Evolutionary conservation across 306 rosid genomes (phyloP).

Genomic region (Pyrus betulifolia): DNA sequence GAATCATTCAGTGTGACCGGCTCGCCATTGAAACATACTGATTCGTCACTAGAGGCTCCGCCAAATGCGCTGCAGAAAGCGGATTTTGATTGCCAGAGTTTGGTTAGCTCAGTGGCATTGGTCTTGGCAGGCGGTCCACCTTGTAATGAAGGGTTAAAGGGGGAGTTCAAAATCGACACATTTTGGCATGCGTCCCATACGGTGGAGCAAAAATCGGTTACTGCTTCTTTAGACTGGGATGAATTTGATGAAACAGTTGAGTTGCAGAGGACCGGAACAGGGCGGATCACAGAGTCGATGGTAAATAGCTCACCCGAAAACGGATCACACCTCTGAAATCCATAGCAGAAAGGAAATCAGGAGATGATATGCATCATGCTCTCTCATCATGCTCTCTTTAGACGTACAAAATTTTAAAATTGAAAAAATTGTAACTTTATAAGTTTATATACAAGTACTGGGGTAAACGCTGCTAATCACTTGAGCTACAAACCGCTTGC

Average conservation of each 20-base stretch:
- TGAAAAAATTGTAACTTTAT: neutral
- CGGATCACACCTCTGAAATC: constrained; percentile 72
- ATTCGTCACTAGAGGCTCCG: constrained; percentile 49
- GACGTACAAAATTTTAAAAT: neutral
- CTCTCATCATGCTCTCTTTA: neutral
- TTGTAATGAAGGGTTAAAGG: constrained; percentile 68
- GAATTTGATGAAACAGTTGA: constrained; percentile 60
- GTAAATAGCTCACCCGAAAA: constrained; percentile 68
- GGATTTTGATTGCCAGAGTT: constrained; percentile 68
- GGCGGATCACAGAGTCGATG: constrained; percentile 41
- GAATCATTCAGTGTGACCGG: constrained; percentile 53
- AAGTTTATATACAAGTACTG: neutral
- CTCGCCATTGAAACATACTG: constrained; percentile 71
- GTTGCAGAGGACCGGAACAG: constrained; percentile 82
- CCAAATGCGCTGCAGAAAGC: constrained; percentile 82
- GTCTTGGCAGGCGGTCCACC: constrained; percentile 41
- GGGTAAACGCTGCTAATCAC: neutral
- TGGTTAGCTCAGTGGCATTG: constrained; percentile 44
- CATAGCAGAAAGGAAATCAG: constrained; percentile 10
- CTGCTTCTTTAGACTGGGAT: constrained; percentile 49
- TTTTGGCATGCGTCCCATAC: constrained; percentile 84
- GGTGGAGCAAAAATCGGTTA: constrained; percentile 49
- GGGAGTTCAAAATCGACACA: constrained; percentile 64
- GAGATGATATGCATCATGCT: neutral
- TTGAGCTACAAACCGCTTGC: neutral